Conservation (phyloP, 1,284 basidiomycete genomes). For the Grifola frondosa region DNA sequence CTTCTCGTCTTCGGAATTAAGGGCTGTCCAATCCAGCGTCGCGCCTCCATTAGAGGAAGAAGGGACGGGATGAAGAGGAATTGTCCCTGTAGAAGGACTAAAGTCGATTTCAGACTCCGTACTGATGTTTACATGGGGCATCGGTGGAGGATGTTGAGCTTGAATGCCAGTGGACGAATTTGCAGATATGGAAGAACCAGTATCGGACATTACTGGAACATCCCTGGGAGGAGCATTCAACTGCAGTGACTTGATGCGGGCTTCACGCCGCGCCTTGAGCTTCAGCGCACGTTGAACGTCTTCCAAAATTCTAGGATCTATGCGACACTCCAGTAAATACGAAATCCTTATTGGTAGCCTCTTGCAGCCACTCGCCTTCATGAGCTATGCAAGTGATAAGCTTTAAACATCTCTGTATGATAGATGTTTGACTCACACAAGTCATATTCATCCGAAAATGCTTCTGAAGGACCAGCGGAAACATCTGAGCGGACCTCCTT, state of each 20-base stretch:
- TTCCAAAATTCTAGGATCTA: slow-evolving; percentile 71
- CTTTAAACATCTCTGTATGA: neutral
- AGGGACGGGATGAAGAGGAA: slow-evolving; percentile 54
- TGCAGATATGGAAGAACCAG: slow-evolving; percentile 36
- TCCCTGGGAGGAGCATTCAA: slow-evolving; percentile 28
- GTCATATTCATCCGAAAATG: slow-evolving; percentile 71
- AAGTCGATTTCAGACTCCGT: slow-evolving; percentile 62
- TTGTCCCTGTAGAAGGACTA: slow-evolving; percentile 57
- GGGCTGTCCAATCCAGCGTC: slow-evolving; percentile 67
- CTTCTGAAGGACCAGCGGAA: slow-evolving; percentile 21
- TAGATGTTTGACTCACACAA: slow-evolving; percentile 51
- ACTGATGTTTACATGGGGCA: slow-evolving; percentile 14
- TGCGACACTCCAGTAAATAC: too few relatives aligned
- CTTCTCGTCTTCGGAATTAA: slow-evolving; percentile 51
- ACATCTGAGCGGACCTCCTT: slow-evolving; percentile 11
- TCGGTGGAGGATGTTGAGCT: slow-evolving; percentile 8
- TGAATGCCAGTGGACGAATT: slow-evolving; percentile 35
- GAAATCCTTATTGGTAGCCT: too few relatives aligned
- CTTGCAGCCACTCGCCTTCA: slow-evolving; percentile 57
- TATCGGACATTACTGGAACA: slow-evolving; percentile 23
- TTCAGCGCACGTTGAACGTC: slow-evolving; percentile 72
- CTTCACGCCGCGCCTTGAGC: slow-evolving; percentile 68
- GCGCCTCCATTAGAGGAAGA: slow-evolving; percentile 62
- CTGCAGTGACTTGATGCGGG: slow-evolving; percentile 47
- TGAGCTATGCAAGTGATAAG: slow-evolving; percentile 44